phyloP scores from a whole-genome alignment of 805 yeast genomes.

The Tanozyma kutaoensis region DNA sequence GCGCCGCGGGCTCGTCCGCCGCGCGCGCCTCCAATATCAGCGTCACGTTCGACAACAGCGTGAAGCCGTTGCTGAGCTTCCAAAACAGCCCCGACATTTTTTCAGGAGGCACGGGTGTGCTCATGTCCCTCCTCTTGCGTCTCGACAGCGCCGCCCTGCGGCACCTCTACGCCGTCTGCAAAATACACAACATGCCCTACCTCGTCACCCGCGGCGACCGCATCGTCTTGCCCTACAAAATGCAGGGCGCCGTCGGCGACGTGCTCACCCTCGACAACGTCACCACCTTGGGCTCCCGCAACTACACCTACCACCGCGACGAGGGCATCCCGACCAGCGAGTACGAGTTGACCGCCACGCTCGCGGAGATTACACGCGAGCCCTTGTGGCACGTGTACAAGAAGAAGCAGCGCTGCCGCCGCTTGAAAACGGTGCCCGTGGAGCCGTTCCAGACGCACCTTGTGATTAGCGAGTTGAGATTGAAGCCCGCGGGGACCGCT shows the following conservation, averaged over 20 bases:
- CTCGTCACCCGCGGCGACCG: conserved; percentile 86
- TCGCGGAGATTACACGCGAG: conserved; percentile 74
- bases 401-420: conserved; percentile 64
- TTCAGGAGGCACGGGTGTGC: too few relatives aligned
- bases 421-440: conserved; percentile 61
- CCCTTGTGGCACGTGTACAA: conserved; percentile 46
- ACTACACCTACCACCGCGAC: conserved; percentile 47
- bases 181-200: conserved; percentile 73
- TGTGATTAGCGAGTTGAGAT: conserved; percentile 57
- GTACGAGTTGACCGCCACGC: conserved; percentile 58
- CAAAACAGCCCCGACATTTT: conserved; percentile 33
- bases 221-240: conserved; percentile 62
- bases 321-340: conserved; percentile 32
- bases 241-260: conserved; percentile 81
- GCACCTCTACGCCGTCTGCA: conserved; percentile 69
- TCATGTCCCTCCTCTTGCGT: conserved; percentile 58
- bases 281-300: conserved; percentile 73
- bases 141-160: conserved; percentile 38
- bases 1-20: conserved; percentile 7
- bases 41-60: conserved; percentile 27
- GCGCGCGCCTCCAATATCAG: conserved; percentile 23
- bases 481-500: too few relatives aligned
- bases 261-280: conserved; percentile 61
- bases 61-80: conserved; percentile 33
- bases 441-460: conserved; percentile 69